Percentiles rank a stretch among this genome's conserved stretches.
Evolutionary conservation across 164 flowering plant genomes (phyloP).

Genomic region (Liriodendron chinense): DNA sequence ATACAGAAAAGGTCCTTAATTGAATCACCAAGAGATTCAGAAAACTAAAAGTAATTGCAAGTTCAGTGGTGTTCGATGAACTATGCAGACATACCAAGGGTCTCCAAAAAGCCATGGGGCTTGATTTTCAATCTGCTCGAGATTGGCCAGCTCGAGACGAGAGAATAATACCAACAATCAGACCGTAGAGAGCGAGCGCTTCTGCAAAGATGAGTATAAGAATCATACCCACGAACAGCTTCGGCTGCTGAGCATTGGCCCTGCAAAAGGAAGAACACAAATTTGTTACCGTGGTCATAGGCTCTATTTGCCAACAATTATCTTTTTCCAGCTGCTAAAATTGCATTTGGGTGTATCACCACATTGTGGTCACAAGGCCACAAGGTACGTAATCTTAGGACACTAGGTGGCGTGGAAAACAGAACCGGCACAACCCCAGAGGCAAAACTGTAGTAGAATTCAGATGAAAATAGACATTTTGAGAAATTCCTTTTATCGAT

Average conservation of each 20-base stretch:
- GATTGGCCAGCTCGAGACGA: conserved; percentile 67
- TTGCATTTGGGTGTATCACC: neutral
- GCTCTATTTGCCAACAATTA: neutral
- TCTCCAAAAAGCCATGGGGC: neutral
- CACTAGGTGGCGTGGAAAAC: neutral
- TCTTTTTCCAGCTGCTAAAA: neutral
- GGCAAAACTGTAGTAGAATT: neutral
- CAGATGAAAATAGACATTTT: neutral
- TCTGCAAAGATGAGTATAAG: conserved; percentile 45
- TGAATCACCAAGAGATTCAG: conserved; percentile 6
- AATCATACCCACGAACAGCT: conserved; percentile 48
- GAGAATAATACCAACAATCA: conserved; percentile 42
- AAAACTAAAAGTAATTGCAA: neutral
- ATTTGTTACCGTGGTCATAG: neutral
- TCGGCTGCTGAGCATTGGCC: conserved; percentile 65
- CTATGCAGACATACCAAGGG: neutral
- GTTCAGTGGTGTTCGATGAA: neutral
- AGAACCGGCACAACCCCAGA: neutral
- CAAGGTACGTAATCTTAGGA: neutral
- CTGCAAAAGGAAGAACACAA: conserved; percentile 26
- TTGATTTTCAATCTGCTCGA: conserved; percentile 37
- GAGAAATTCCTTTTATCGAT: neutral
- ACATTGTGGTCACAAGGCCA: neutral
- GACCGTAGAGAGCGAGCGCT: conserved; percentile 39
- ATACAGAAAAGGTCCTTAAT: neutral